phyloP scores from a whole-genome alignment of 2,329 filamentous ascomycete genomes.

The Aspergillus brasiliensis region DNA sequence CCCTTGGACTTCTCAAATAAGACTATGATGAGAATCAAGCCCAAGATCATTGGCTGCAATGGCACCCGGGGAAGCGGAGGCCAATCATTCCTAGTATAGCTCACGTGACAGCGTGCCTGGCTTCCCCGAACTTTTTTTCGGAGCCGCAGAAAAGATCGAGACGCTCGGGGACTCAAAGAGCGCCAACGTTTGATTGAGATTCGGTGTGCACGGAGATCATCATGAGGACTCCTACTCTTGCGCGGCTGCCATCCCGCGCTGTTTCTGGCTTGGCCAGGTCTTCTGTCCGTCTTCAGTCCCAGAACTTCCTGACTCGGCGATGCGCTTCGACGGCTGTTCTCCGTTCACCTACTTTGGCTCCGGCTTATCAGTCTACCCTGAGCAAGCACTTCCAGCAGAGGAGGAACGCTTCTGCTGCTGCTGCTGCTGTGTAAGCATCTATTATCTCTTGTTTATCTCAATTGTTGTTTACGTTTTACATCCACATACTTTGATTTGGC shows the following conservation, averaged over 20 bases:
- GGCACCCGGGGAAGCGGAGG: slow-evolving; percentile 17
- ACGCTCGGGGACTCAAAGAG: slow-evolving; percentile 24
- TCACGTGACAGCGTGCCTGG: slow-evolving; percentile 40
- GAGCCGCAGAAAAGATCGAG: slow-evolving; percentile 27
- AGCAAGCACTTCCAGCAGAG: slow-evolving; percentile 46
- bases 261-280: slow-evolving; percentile 40
- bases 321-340: slow-evolving; percentile 42
- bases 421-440: slow-evolving; percentile 47
- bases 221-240: slow-evolving; percentile 46
- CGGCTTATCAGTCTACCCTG: slow-evolving; percentile 39
- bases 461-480: neutral
- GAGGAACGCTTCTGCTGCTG: slow-evolving; percentile 45
- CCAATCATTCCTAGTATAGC: slow-evolving; percentile 4
- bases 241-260: slow-evolving; percentile 43
- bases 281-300: slow-evolving; percentile 36
- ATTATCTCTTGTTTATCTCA: neutral
- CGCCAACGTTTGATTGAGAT: slow-evolving; percentile 28
- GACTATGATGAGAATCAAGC: neutral
- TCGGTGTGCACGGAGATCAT: slow-evolving; percentile 30
- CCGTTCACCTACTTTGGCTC: slow-evolving; percentile 35
- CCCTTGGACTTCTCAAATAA: neutral
- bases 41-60: neutral
- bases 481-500: neutral
- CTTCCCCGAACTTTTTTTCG: slow-evolving; percentile 42
- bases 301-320: slow-evolving; percentile 40